Evolutionary conservation across 2,329 filamentous ascomycete species (phyloP), one percentile per base, ranked within the genome.

Genomic region (Chrysosporium keratinophilum): DNA sequence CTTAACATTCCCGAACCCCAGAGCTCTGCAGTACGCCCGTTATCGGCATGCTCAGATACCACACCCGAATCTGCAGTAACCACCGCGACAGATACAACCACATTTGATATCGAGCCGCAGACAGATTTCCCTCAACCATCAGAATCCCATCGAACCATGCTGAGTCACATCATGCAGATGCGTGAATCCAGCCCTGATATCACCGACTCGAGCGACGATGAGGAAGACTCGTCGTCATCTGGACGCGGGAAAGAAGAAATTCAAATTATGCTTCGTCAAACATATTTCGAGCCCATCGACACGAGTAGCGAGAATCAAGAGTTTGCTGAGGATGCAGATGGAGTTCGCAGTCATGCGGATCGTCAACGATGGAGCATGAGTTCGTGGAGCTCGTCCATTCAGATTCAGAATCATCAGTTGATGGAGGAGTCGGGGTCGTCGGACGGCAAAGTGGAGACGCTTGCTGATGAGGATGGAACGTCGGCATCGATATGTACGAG

Each of bases 101-200:
- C 68, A 31, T 86, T 88, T 60, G 86, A 89, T 59, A 77, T 75
- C n/a, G 85, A 88, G 60, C 76, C 82, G 19, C 85, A 88, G 64
- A 79, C 77, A 1, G 78, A 82, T n/a, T 59, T 69, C 70, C 76
- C 61, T 54, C 65, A 61, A 54, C 57, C 59, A 37, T 52, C 58
- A 17, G 61, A 65, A 28, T 63, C 66, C 14, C 68, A 73, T 50
- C 65, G 68, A 37, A 71, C 72, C n/a, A 61, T 78, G 5, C 61
- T 76, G 17, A 72, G 64, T 50, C 74, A 76, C 41, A 75, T 77
- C 28, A 74, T 74, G 69, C 68, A 70, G 44, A 71, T 77, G 58
- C 72, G 75, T 17, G 70, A 73, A 53, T 70, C 69, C 4, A 75
- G 71, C 48, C 69, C 74, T 9, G 68, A 66, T 55, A 65, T 67